A percentile compares a stretch with the other conserved stretches of the same genome.
Evolutionary conservation across 1,284 basidiomycete species (phyloP).

Genomic region (Malassezia sp.): DNA sequence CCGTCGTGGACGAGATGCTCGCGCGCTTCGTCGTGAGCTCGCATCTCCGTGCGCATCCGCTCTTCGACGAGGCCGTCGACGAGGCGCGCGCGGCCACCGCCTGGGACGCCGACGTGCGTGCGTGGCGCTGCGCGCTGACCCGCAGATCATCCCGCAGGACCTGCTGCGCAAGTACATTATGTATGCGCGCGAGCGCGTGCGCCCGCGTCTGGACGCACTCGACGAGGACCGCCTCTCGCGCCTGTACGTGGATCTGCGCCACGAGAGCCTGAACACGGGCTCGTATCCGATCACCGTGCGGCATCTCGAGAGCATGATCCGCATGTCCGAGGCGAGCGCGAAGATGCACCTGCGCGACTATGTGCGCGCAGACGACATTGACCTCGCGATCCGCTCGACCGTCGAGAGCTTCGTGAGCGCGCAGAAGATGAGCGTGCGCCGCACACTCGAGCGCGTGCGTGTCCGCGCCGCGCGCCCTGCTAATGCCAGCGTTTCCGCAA

Average conservation of each 20-base stretch:
- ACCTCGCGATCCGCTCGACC: slow-evolving; percentile 88
- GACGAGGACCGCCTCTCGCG: slow-evolving; percentile 89
- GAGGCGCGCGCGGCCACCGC: slow-evolving; percentile 74
- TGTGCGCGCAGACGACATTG: slow-evolving; percentile 89
- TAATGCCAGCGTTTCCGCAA: slow-evolving; percentile 91
- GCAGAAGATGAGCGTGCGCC: slow-evolving; percentile 97
- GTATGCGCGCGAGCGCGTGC: slow-evolving; percentile 86
- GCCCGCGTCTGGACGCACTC: slow-evolving; percentile 81
- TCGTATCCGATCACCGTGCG: slow-evolving; percentile 97
- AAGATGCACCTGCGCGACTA: slow-evolving; percentile 97
- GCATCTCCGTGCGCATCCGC: slow-evolving; percentile 84
- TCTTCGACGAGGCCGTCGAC: slow-evolving; percentile 73
- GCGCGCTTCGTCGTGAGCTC: slow-evolving; percentile 94
- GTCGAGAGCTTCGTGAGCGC: slow-evolving; percentile 88
- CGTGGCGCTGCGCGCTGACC: slow-evolving; percentile 58
- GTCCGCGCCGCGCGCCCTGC: no score
- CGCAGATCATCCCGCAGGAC: slow-evolving; percentile 95
- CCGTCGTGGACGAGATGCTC: slow-evolving; percentile 88
- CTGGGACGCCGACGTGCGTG: slow-evolving; percentile 62
- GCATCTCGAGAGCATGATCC: slow-evolving; percentile 96
- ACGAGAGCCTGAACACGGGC: slow-evolving; percentile 89
- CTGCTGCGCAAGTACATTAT: slow-evolving; percentile 97
- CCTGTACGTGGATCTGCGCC: slow-evolving; percentile 91
- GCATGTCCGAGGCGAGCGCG: slow-evolving; percentile 95
- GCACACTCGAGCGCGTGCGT: slow-evolving; percentile 80